Evolutionary conservation across 2,329 filamentous ascomycete genomes (phyloP).

Genomic region (Beauveria australis): DNA sequence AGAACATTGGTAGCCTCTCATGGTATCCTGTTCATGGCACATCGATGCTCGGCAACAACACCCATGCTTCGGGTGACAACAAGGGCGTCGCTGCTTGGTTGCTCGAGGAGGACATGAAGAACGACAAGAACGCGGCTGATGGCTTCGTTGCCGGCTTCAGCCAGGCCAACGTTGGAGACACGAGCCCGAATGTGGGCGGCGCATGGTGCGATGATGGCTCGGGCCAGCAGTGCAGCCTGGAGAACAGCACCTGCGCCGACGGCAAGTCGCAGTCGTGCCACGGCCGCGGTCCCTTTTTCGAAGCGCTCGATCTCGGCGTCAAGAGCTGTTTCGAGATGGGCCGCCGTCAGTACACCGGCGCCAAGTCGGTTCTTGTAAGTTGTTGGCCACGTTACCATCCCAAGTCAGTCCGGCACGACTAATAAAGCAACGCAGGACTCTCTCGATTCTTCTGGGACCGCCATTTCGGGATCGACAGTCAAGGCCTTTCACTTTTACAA

Average conservation of each 20-base stretch:
- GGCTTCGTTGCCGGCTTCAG: constrained; percentile 87
- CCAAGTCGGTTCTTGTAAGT: constrained; percentile 35
- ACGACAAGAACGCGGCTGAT: constrained; percentile 46
- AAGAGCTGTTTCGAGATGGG: constrained; percentile 72
- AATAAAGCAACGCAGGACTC: constrained; percentile 38
- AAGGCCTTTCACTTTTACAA: constrained; percentile 80
- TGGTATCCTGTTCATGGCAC: constrained; percentile 94
- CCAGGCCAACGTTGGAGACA: constrained; percentile 86
- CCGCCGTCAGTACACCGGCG: constrained; percentile 58
- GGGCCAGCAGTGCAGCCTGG: constrained; percentile 60
- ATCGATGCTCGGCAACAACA: constrained; percentile 87
- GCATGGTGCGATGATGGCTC: constrained; percentile 85
- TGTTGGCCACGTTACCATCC: not conserved
- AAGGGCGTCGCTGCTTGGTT: constrained; percentile 87
- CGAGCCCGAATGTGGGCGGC: constrained; percentile 77
- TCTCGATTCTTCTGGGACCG: constrained; percentile 35
- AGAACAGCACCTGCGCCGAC: constrained; percentile 75
- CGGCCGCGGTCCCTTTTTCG: constrained; percentile 63
- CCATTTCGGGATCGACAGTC: constrained; percentile 57
- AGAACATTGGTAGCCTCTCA: constrained; percentile 72
- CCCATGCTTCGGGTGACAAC: constrained; percentile 83
- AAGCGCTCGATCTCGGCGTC: constrained; percentile 59
- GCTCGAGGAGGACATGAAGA: constrained; percentile 62
- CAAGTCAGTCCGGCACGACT: not conserved
- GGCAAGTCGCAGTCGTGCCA: constrained; percentile 65